phyloP scores from a whole-genome alignment of 352 stramenopile species.

The Phytophthora pisi region DNA sequence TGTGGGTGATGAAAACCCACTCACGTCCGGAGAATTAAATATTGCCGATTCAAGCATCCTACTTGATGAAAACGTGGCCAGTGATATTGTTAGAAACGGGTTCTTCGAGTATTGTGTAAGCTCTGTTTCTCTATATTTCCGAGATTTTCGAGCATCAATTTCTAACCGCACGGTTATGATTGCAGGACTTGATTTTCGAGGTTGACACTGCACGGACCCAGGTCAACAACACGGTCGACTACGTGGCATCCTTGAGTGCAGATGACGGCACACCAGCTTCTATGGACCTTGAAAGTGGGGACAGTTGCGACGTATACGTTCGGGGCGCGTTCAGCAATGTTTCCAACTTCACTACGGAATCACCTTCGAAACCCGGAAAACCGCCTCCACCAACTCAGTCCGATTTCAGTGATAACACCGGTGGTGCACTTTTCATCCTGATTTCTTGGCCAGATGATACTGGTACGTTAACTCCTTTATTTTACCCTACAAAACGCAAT shows the following conservation, averaged over 20 bases:
- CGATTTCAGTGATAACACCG: conserved; percentile 34
- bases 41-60: conserved; percentile 32
- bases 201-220: conserved; percentile 25
- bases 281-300: conserved; percentile 17
- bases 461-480: conserved; percentile 23
- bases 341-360: conserved; percentile 40
- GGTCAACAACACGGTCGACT: neutral
- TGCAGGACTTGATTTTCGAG: conserved; percentile 57
- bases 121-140: conserved; percentile 7
- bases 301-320: conserved; percentile 23
- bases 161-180: too few relatives aligned
- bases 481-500: neutral
- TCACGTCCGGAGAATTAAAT: conserved; percentile 30
- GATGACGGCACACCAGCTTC: conserved; percentile 17
- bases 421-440: conserved; percentile 46
- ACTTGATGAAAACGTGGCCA: conserved; percentile 4
- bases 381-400: conserved; percentile 12
- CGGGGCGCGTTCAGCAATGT: conserved; percentile 36
- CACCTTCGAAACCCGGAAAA: conserved; percentile 36
- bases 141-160: neutral
- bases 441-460: conserved; percentile 63
- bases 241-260: conserved; percentile 8
- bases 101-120: conserved; percentile 65
- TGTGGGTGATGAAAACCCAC: neutral
- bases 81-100: neutral